Base-by-base conservation (phyloP, 1,284 basidiomycete species). In the Anthracocystis panici-leucophaei region DNA sequence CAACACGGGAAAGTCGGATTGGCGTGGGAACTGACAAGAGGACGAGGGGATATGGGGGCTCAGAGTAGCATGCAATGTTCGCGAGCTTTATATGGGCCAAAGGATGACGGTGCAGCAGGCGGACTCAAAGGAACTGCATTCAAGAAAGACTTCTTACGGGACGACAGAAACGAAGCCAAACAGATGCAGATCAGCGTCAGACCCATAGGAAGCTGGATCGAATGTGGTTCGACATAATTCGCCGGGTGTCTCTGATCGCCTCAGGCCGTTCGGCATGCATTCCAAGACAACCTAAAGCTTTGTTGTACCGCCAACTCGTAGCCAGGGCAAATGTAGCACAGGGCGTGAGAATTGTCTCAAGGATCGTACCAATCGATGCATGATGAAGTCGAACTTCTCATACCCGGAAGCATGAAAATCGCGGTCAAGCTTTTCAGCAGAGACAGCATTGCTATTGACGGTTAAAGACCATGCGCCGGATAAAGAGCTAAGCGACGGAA, bases 111-210 rank as follows among this genome's bases (percentile, higher is more conserved):
- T 38, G 35, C 35, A 38, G 12, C 35, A 12, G 14, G 35, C 35
- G 35, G 14, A 16, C 35, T 38, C 35, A 5, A 38, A 38, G 35
- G 48, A 49, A 31, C 27, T 18, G 20, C 35, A 41, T 27, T 35
- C 11, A 4, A 38, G n/a, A 18, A 18, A 50, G 20, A 21, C 50
- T 18, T 18, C 33, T 16, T 12, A 35, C 21, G 6, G 21, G 21
- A 27, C 16, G 5, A 18, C 6, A 20, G 25, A 20, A 20, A 41
- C 21, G 33, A 27, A 23, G 35, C 38, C 51, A 18, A 20, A 52
- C 23, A 18, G 38, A 52, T 27, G 35, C 51, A 52, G 35, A 52
- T 52, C 51, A 41, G 35, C 51, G 35, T 52, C 33, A 52, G 51
- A 41, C 9, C 35, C 35, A 12, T 31, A 49, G 48, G 29, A 38